These are phyloP conservation scores for Aphanoascus verrucosus DNA, from an alignment of 2,329 filamentous ascomycete genomes.

Conservation along the genomic window DNA sequence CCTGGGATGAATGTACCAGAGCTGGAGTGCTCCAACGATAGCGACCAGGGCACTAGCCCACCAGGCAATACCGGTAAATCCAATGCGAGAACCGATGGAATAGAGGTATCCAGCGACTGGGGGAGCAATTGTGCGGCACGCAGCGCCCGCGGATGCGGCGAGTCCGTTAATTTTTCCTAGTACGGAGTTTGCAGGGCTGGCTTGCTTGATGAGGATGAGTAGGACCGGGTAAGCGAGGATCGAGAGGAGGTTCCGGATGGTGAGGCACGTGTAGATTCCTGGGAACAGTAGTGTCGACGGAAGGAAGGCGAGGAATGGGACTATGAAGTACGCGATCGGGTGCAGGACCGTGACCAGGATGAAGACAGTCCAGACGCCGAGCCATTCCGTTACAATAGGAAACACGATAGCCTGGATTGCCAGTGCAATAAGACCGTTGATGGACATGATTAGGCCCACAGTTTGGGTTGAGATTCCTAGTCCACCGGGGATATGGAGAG, in stretches of 20 bases:
- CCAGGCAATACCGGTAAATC: conserved; percentile 53
- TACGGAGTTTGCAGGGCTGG: conserved; percentile 50
- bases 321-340: conserved; percentile 56
- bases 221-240: conserved; percentile 59
- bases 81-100: conserved; percentile 46
- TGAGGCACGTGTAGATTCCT: conserved; percentile 55
- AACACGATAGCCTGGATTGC: conserved; percentile 64
- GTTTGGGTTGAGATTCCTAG: conserved; percentile 55
- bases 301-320: conserved; percentile 55
- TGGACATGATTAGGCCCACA: conserved; percentile 57
- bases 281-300: conserved; percentile 45
- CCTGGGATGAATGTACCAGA: conserved; percentile 45
- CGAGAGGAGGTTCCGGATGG: conserved; percentile 55
- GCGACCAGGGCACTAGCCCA: conserved; percentile 50
- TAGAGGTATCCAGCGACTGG: conserved; percentile 59
- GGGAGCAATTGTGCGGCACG: conserved; percentile 58
- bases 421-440: conserved; percentile 61
- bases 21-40: conserved; percentile 45
- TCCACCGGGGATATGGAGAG: conserved; percentile 52
- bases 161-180: conserved; percentile 63
- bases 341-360: conserved; percentile 55
- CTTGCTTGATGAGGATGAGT: conserved; percentile 62
- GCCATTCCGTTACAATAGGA: conserved; percentile 50
- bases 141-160: conserved; percentile 60
- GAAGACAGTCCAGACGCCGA: conserved; percentile 59